Evolutionary conservation across 495 filamentous ascomycete genomes (phyloP), one percentile per base, ranked within the genome.

Genomic region (Talaromyces liani): DNA sequence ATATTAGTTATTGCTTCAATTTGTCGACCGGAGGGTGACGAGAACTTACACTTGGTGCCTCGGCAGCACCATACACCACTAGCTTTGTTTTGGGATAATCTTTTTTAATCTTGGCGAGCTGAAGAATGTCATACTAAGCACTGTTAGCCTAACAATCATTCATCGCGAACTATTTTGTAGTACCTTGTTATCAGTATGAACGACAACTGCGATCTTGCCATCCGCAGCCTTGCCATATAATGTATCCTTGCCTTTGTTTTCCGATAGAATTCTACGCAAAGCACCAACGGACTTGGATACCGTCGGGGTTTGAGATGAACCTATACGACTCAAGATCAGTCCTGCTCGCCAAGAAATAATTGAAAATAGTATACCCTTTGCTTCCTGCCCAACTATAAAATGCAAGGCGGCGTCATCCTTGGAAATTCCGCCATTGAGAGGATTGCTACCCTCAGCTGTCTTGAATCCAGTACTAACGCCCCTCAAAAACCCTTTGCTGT

Each of bases 51-150:
- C 36, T 49, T 7, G 71, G 69, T 2, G 82, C 75, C 65, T 82
- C 81, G 34, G 79, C 75, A 29, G 77, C 82, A 57, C 82, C 82
- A 36, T 78, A 65, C 41, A 85, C 71, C 29, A 78, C 71, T 0
- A 83, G 59, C 6, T 69, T 73, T 18, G 79, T 72, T 10, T 66
- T 56, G 6, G 67, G 54, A 54, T 68, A 72, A 2, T 73, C 70
- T 27, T 64, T 61, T 27, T 75, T 76, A 16, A 76, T 24, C 14
- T 67, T 67, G 49, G 74, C 69, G 27, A 73, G 41, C 63, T 74
- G 72, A 27, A 65, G n/a, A 47, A 76, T 76, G 61, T 77, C 74
- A 57, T 74, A 68, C 71, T 61, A 31, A 14, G 6, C 16, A 20
- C 22, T 22, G 49, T 51, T 73, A 58, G 9, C 51, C 24, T 9